phyloP scores from a whole-genome alignment of 306 rosid species.

The Purshia tridentata region DNA sequence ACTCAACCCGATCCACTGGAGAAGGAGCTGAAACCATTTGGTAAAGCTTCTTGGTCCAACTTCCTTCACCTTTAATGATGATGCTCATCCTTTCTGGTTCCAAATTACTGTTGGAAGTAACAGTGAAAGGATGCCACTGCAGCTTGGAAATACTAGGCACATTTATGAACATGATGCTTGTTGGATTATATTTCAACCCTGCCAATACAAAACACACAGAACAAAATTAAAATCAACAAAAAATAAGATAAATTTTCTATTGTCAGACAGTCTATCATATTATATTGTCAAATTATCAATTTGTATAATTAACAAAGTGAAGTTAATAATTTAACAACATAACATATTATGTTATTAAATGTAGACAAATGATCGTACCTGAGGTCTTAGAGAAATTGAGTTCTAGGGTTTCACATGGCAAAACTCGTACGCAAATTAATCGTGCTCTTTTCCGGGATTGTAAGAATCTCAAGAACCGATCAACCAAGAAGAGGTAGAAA shows the following conservation, averaged over 20 bases:
- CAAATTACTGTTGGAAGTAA: constrained; percentile 63
- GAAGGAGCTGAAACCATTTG: constrained; percentile 54
- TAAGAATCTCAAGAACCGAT: constrained; percentile 65
- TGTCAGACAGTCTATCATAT: too few relatives aligned
- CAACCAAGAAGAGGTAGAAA: constrained; percentile 74
- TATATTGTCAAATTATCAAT: neutral
- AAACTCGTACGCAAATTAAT: constrained; percentile 52
- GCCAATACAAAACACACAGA: neutral
- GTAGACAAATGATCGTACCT: constrained; percentile 31
- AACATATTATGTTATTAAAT: too few relatives aligned
- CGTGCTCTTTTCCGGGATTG: constrained; percentile 51
- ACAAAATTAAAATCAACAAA: neutral
- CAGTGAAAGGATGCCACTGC: constrained; percentile 94
- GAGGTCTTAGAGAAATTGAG: constrained; percentile 68
- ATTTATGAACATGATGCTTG: constrained; percentile 68
- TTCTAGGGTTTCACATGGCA: constrained; percentile 60
- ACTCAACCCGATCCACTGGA: constrained; percentile 39
- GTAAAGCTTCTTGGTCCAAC: constrained; percentile 66
- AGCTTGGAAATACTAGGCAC: constrained; percentile 70
- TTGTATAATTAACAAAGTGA: too few relatives aligned
- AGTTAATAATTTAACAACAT: too few relatives aligned
- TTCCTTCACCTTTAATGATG: constrained; percentile 67
- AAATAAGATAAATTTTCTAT: neutral
- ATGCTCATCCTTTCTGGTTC: constrained; percentile 62
- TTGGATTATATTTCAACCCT: constrained; percentile 69